Percentiles rank a stretch among this genome's conserved stretches.
Conservation (phyloP, 306 rosid species). For the Ormosia emarginata region DNA sequence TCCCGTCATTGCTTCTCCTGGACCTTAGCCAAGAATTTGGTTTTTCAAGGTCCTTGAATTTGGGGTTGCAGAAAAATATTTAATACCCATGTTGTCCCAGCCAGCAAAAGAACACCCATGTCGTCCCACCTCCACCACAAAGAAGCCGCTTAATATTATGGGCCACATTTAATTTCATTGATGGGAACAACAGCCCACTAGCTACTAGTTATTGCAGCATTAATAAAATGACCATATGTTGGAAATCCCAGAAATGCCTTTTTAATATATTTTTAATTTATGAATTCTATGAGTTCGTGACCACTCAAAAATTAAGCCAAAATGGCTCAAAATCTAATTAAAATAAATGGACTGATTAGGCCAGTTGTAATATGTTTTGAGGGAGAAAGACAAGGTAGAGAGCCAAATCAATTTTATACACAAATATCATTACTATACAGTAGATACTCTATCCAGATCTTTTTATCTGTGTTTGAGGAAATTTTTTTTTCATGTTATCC, state of each 20-base stretch:
- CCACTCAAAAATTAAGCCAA: background rate
- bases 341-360: background rate
- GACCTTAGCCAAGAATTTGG: background rate
- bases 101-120: background rate
- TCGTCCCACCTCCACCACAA: background rate
- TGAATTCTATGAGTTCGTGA: background rate
- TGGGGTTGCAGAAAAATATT: background rate
- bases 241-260: background rate
- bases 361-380: background rate
- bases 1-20: background rate
- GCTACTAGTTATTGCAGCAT: background rate
- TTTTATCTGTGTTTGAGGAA: no score
- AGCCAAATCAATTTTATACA: background rate
- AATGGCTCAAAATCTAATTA: background rate
- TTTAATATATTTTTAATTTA: background rate
- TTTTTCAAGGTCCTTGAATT: background rate
- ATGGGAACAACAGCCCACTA: slow-evolving; percentile 19
- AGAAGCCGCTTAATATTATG: background rate
- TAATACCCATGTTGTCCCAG: background rate
- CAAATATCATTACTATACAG: background rate
- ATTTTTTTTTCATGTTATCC: no score
- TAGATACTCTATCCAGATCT: no score
- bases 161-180: slow-evolving; percentile 23
- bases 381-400: background rate
- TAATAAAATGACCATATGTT: background rate